phyloP scores from a whole-genome alignment of 2,329 filamentous ascomycete species.

The Penicillium olsonii region DNA sequence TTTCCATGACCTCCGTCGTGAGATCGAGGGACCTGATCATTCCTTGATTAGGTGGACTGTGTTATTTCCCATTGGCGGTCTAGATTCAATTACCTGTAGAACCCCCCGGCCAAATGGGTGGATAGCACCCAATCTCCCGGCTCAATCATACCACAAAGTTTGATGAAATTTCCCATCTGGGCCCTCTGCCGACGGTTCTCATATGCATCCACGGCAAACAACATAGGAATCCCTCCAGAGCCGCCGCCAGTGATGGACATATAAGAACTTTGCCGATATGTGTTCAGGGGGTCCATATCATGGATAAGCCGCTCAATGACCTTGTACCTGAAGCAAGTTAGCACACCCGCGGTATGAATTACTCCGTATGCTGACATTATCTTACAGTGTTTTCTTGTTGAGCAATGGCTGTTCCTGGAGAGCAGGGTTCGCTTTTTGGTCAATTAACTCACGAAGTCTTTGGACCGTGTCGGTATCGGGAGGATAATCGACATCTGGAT shows the following conservation, averaged over 20 bases:
- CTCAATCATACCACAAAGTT: conserved; percentile 31
- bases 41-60: no score
- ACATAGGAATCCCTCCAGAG: conserved; percentile 32
- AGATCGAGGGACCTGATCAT: conserved; percentile 42
- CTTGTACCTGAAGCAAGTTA: conserved; percentile 18
- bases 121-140: conserved; percentile 46
- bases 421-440: conserved; percentile 12
- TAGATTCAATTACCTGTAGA: conserved; percentile 40
- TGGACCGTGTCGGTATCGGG: conserved; percentile 20
- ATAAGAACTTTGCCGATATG: conserved; percentile 41
- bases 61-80: no score
- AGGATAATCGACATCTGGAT: conserved; percentile 30
- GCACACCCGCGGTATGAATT: not conserved
- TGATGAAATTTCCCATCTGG: conserved; percentile 32
- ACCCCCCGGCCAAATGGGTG: conserved; percentile 35
- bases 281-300: conserved; percentile 38
- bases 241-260: conserved; percentile 46
- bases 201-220: conserved; percentile 43
- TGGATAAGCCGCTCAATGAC: conserved; percentile 37
- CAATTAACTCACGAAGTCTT: not conserved
- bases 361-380: not conserved
- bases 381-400: not conserved
- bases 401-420: not conserved
- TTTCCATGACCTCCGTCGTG: conserved; percentile 43
- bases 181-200: conserved; percentile 48